phyloP scores from a whole-genome alignment of 345 rosid genomes.

The Melaleuca quinquenervia region DNA sequence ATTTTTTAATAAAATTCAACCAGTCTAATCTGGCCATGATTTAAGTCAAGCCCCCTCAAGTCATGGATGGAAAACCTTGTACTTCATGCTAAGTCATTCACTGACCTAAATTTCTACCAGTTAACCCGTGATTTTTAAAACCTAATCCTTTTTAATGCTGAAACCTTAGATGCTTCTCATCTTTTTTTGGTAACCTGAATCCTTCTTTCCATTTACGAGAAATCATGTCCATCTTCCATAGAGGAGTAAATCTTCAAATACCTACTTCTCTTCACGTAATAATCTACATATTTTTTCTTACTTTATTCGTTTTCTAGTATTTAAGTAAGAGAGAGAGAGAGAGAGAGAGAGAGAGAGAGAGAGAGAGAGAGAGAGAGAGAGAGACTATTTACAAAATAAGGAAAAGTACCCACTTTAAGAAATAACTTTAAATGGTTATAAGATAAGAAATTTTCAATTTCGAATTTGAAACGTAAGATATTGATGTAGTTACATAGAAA shows the following conservation, averaged over 20 bases:
- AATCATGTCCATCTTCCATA: background rate
- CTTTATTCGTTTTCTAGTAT: background rate
- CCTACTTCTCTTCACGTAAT: background rate
- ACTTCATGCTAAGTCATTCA: no score
- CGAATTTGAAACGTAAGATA: background rate
- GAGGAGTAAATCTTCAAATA: background rate
- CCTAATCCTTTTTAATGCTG: background rate
- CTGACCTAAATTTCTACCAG: no score
- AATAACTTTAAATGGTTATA: background rate
- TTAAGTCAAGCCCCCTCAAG: no score
- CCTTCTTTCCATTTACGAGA: background rate
- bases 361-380: background rate
- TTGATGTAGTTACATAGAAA: background rate
- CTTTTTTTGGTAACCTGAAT: background rate
- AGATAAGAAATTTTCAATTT: background rate
- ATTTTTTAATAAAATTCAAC: no score
- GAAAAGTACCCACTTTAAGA: background rate
- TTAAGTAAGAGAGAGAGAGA: background rate
- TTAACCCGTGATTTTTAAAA: background rate
- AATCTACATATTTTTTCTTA: background rate
- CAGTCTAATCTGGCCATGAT: no score
- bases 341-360: background rate
- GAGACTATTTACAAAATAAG: background rate
- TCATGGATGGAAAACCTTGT: no score
- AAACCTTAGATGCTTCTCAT: background rate